Base-by-base conservation (phyloP, 805 yeast genomes). In the Metschnikowia bowlesiae region DNA sequence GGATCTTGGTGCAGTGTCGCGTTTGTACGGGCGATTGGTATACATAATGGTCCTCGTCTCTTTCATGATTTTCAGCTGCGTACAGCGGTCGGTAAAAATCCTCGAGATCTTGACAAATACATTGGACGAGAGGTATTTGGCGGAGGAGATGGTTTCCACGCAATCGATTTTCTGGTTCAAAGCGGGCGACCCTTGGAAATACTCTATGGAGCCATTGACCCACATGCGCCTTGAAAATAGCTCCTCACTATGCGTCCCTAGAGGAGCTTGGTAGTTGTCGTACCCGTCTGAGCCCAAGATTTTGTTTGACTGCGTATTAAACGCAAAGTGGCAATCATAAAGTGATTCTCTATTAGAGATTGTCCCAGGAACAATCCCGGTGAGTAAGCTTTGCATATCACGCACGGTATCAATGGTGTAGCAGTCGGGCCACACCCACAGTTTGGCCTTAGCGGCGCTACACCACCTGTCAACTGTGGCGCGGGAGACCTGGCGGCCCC, bases 261-360 rank as follows among this genome's bases (percentile, higher is more conserved):
- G 59, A 0, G 95, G 96, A 0, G 90, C 81, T 61, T 87, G 94
- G 57, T 85, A 81, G 42, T 83, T 75, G 55, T 87, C 95, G 66
- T 89, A 90, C 0, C 97, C 96, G 65, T 90, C 97, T 1, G 57
- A 44, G 2, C 85, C 83, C 16, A 89, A 62, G 2, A 66, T 65
- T 0, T 55, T 43, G 35, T 79, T 73, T 4, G 70, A 58, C 26
- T 89, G 90, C 58, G 85, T 86, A 65, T 82, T 82, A 62, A 76
- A 89, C 1, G 86, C 62, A 47, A 89, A 74, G 52, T 86, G 89
- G 53, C 80, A 83, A 1, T 92, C 94, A 47, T 57, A 54, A 2
- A 52, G 42, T 1, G 48, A 44, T 7, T 29, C 22, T 2, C 28
- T 14, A 9, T 37, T 18, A 2, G 11, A 26, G 13, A 8, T 6